Evolutionary conservation across 257 asterid genomes (phyloP), one percentile per base, ranked within the genome.

Genomic region (Solanum ossicruentum): DNA sequence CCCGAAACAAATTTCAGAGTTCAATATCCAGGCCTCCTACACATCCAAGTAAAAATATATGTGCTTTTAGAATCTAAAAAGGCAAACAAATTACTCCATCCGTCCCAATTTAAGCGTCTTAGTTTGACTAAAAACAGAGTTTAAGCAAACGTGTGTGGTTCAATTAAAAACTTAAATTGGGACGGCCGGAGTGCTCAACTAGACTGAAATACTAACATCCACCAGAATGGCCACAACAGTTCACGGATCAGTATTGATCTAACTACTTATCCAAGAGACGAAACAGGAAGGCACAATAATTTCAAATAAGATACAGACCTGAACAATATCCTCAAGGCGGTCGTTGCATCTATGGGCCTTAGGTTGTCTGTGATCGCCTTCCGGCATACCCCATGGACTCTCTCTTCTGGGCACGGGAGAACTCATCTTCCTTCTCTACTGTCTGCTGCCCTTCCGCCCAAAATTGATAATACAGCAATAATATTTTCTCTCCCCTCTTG

Each of bases 271-370:
- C 39, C 51, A 23, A 75, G 41, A 23, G 49, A 49, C 23, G 15
- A n/a, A 75, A 75, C 43, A 2, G 43, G 23, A 23, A 39, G 28
- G 36, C 4, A n/a, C 58, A 73, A 45, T 21, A 23, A 75, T 75
- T 23, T 12, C 10, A 10, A 21, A 21, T 47, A 51, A 15, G 8
- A 32, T 5, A 41, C 2, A 85, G 84, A 95, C 98, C 69, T 95
- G 93, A 84, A 97, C 93, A 63, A 97, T 90, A 91, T 97, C 99
- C 89, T 97, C 99, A 83, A 92, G 95, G 47, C 99, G 98, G 86
- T 95, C 98, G 75, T 97, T 95, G 93, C 99, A 97, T 85, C 99
- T 85, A 86, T 97, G 99, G 81, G 98, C 86, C 86, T 91, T 92
- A 12, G 98, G 95, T 85, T 95, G 89, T 65, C 88, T 89, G 87